Conservation (phyloP, 2,329 filamentous ascomycete genomes). For the Xylaria sp. region DNA sequence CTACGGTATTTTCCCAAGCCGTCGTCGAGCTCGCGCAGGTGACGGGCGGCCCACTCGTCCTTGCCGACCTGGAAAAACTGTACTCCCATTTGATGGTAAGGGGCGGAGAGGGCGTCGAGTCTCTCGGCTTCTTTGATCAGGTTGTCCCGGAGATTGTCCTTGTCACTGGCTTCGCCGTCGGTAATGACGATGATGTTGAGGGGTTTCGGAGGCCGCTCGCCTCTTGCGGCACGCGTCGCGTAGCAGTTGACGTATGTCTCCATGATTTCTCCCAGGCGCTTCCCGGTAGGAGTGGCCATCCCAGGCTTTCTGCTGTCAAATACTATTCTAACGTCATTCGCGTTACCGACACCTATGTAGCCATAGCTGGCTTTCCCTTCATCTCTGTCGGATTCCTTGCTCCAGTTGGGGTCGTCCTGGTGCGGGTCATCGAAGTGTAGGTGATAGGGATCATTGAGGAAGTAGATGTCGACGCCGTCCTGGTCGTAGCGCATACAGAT, state of each 20-base stretch:
- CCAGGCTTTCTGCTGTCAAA: slow-evolving; percentile 75
- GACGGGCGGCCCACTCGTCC: slow-evolving; percentile 71
- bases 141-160: slow-evolving; percentile 70
- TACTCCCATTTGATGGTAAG: slow-evolving; percentile 85
- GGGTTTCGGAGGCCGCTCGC: slow-evolving; percentile 69
- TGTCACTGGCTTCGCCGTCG: slow-evolving; percentile 84
- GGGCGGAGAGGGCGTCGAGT: slow-evolving; percentile 76
- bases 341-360: slow-evolving; percentile 72
- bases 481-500: slow-evolving; percentile 83
- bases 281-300: slow-evolving; percentile 79
- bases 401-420: slow-evolving; percentile 20
- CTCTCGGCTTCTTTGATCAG: slow-evolving; percentile 75
- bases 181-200: slow-evolving; percentile 95
- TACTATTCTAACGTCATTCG: slow-evolving; percentile 70
- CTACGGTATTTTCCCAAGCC: slow-evolving; percentile 13
- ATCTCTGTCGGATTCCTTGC: background rate
- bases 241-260: slow-evolving; percentile 74
- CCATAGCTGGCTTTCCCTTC: slow-evolving; percentile 57
- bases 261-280: slow-evolving; percentile 76
- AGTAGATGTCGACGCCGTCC: slow-evolving; percentile 92
- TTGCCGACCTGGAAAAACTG: slow-evolving; percentile 96
- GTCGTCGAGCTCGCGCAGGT: slow-evolving; percentile 81
- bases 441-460: slow-evolving; percentile 75
- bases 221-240: slow-evolving; percentile 52
- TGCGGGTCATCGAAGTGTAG: slow-evolving; percentile 48